A percentile compares a stretch with the other conserved stretches of the same genome.
Evolutionary conservation across 805 yeast genomes (phyloP).

Genomic region (Ogataea pini): DNA sequence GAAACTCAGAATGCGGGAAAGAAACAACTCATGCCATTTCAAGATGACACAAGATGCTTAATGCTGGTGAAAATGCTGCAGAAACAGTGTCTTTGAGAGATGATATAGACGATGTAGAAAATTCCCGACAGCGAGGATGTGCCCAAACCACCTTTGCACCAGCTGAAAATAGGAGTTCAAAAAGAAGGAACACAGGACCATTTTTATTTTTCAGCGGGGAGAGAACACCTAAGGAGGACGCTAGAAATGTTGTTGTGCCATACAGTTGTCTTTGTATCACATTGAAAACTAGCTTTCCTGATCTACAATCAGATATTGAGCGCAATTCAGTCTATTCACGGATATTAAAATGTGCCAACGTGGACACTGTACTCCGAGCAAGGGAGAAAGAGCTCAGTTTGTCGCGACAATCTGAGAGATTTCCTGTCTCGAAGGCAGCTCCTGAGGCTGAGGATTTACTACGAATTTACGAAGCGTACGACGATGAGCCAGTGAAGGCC

Average conservation of each 20-base stretch:
- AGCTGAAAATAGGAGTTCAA: background rate
- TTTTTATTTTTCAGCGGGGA: background rate
- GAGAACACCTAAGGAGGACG: background rate
- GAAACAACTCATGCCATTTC: background rate
- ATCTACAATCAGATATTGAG: slow-evolving; percentile 1
- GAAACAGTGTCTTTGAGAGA: background rate
- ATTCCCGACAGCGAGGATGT: too few relatives aligned
- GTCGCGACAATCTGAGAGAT: background rate
- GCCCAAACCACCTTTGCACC: slow-evolving; percentile 1
- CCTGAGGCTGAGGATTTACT: slow-evolving; percentile 4
- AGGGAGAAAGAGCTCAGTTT: background rate
- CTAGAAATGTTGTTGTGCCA: slow-evolving; percentile 12
- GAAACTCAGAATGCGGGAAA: background rate
- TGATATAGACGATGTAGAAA: background rate
- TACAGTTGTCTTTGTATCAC: slow-evolving; percentile 1
- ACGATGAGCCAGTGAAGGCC: background rate
- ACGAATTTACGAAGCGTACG: background rate
- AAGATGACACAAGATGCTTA: background rate
- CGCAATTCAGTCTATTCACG: slow-evolving; percentile 12
- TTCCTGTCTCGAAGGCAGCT: background rate
- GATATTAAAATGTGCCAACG: slow-evolving; percentile 9
- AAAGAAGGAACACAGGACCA: background rate
- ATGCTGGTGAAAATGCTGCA: background rate
- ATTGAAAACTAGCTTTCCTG: slow-evolving; percentile 9
- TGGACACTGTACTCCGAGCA: background rate